A percentile compares a stretch with the other conserved stretches of the same genome.
phyloP scores from a whole-genome alignment of 2,329 filamentous ascomycete species.

The Alternaria arbusti region DNA sequence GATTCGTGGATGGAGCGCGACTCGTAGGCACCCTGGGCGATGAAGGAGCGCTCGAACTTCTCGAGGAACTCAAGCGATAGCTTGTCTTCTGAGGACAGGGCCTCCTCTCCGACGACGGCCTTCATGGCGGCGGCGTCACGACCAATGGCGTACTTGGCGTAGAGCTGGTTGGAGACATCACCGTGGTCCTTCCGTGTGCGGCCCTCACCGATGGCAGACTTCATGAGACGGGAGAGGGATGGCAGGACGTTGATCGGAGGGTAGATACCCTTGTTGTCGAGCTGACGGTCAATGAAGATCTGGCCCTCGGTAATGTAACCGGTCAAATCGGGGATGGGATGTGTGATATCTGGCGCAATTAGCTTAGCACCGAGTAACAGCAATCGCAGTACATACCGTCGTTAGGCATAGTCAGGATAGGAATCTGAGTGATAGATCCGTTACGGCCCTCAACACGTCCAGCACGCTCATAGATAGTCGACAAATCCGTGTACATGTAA shows the following conservation, averaged over 20 bases:
- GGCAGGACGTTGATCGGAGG: constrained; percentile 98
- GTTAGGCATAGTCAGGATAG: constrained; percentile 99
- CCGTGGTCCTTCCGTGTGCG: constrained; percentile 97
- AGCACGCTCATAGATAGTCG: constrained; percentile 98
- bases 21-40: constrained; percentile 91
- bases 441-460: constrained; percentile 97
- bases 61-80: constrained; percentile 97
- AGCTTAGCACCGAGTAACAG: constrained; percentile 5
- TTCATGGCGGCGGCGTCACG: constrained; percentile 99
- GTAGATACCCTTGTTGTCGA: constrained; percentile 97
- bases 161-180: constrained; percentile 98
- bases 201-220: constrained; percentile 97
- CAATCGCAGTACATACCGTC: constrained; percentile 65
- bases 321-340: constrained; percentile 97
- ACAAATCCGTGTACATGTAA: constrained; percentile 99
- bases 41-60: constrained; percentile 97
- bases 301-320: constrained; percentile 99
- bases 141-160: constrained; percentile 99
- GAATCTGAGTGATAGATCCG: constrained; percentile 98
- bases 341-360: constrained; percentile 78
- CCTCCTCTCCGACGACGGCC: constrained; percentile 98
- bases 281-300: constrained; percentile 93
- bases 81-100: constrained; percentile 94
- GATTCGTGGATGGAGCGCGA: constrained; percentile 90
- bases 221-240: constrained; percentile 98